Conservation (phyloP, 129 eudicot genomes). For the Silybum marianum region DNA sequence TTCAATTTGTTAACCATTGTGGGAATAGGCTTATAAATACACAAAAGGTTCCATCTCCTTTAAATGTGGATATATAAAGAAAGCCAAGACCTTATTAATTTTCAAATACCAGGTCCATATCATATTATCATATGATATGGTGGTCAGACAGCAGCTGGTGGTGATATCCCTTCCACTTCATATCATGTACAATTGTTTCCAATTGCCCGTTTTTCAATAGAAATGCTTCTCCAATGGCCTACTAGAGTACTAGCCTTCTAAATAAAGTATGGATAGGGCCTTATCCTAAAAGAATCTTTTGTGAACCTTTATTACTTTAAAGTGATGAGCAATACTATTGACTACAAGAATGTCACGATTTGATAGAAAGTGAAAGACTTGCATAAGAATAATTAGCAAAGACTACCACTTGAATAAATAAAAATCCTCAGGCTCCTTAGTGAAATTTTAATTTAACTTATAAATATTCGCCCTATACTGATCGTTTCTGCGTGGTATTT, state of each 20-base stretch:
- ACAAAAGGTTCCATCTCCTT: background rate
- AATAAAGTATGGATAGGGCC: background rate
- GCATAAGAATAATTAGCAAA: background rate
- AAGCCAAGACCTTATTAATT: background rate
- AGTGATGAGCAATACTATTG: background rate
- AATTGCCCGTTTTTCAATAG: background rate
- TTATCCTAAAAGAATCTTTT: conserved; percentile 14
- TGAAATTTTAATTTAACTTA: too few relatives aligned
- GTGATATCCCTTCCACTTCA: background rate
- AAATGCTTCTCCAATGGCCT: background rate
- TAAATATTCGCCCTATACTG: too few relatives aligned
- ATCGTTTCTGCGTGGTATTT: too few relatives aligned
- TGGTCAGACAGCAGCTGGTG: background rate
- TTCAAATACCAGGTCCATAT: background rate
- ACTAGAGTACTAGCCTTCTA: background rate
- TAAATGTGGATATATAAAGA: background rate
- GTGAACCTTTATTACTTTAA: conserved; percentile 2
- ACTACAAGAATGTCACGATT: conserved; percentile 1
- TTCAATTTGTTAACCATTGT: background rate
- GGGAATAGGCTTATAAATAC: background rate
- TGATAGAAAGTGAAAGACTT: conserved; percentile 9
- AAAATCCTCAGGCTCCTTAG: background rate
- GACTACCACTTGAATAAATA: background rate
- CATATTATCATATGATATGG: conserved; percentile 2
- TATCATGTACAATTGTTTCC: background rate